Percentiles rank a stretch among this genome's conserved stretches.
These are phyloP conservation scores for Aspergillus heteromorphus DNA, from an alignment of 495 filamentous ascomycete genomes.

Conservation along the genomic window DNA sequence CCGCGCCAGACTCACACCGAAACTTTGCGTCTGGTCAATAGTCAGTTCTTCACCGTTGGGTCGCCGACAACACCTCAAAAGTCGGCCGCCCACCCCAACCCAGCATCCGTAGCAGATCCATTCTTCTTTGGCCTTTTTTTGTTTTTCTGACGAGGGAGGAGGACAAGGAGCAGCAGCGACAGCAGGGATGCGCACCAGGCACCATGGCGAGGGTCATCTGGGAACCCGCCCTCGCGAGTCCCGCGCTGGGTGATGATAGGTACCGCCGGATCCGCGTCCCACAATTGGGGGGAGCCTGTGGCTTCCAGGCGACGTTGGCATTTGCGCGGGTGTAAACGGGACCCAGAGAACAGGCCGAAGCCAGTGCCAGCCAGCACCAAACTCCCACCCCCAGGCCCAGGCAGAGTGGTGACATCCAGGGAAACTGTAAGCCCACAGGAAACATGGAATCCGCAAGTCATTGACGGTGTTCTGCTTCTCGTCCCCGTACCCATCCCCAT, in stretches of 20 bases:
- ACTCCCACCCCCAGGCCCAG: neutral
- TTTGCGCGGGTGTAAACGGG: constrained; percentile 21
- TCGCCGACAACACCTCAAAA: neutral
- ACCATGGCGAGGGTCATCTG: constrained; percentile 8
- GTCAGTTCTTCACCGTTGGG: neutral
- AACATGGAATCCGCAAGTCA: neutral
- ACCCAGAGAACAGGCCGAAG: constrained; percentile 5
- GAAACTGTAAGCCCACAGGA: neutral
- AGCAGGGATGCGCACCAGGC: neutral
- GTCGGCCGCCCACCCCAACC: neutral
- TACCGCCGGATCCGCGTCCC: constrained; percentile 31
- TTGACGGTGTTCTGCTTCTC: neutral
- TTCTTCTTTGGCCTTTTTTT: neutral
- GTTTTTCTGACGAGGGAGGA: neutral
- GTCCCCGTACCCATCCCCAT: neutral
- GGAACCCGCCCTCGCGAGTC: constrained; percentile 17
- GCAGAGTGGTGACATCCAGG: neutral
- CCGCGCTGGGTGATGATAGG: constrained; percentile 23
- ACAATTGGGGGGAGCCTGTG: constrained; percentile 16
- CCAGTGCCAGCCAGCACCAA: constrained; percentile 2
- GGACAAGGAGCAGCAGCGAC: neutral
- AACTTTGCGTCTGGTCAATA: constrained; percentile 12
- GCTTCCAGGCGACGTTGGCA: constrained; percentile 21
- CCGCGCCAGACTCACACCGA: constrained; percentile 8
- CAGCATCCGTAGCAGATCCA: neutral